Percentiles rank a stretch among this genome's conserved stretches.
phyloP scores from a whole-genome alignment of 2,329 filamentous ascomycete genomes.

The Sclerotinia trifoliorum region DNA sequence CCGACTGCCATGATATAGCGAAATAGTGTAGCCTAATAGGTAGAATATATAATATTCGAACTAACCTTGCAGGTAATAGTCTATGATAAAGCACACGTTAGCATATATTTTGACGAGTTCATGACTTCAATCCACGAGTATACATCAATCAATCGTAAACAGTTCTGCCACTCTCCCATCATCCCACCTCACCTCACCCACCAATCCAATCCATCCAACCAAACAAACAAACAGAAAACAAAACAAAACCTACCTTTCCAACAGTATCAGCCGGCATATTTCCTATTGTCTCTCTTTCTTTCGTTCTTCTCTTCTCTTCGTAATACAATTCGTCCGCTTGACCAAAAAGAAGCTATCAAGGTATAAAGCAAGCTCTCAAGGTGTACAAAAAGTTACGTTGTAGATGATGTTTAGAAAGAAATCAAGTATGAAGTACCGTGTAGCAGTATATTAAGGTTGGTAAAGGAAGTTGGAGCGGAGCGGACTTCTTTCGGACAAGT shows the following conservation, averaged over 20 bases:
- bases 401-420: not conserved
- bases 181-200: not conserved
- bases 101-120: not conserved
- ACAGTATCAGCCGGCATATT: slow-evolving; percentile 25
- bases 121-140: not conserved
- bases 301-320: too few species aligned
- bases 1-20: too few species aligned
- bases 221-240: not conserved
- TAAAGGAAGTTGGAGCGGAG: not conserved
- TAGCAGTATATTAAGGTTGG: not conserved
- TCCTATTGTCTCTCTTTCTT: not conserved
- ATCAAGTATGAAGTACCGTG: not conserved
- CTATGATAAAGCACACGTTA: slow-evolving; percentile 23
- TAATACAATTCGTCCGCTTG: not conserved
- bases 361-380: not conserved
- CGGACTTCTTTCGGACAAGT: slow-evolving; percentile 9
- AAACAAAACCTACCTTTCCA: slow-evolving; percentile 24
- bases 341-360: not conserved
- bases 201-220: not conserved
- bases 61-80: slow-evolving; percentile 41
- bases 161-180: not conserved
- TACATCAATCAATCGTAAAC: not conserved
- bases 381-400: not conserved
- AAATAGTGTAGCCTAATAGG: too few species aligned
- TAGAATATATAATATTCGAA: not conserved